These are phyloP conservation scores for Teratosphaeria epicoccoides DNA, from an alignment of 2,329 filamentous ascomycete genomes.

Conservation along the genomic window DNA sequence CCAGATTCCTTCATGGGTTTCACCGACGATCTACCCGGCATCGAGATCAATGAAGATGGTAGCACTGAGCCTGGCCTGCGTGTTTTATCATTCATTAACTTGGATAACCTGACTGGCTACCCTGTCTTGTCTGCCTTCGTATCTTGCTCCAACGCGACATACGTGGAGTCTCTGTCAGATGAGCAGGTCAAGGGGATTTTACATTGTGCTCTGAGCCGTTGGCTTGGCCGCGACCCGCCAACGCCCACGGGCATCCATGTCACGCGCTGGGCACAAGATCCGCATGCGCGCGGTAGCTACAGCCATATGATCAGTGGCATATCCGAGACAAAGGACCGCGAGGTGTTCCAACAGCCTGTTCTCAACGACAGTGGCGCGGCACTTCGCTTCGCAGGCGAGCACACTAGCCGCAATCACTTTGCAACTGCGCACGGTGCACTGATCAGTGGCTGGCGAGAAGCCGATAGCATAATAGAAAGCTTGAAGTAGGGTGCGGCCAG, in stretches of 20 bases:
- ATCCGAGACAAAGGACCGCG: constrained; percentile 11
- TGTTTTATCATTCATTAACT: constrained; percentile 12
- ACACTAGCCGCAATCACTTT: constrained; percentile 17
- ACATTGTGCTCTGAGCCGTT: constrained; percentile 12
- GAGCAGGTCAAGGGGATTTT: constrained; percentile 11
- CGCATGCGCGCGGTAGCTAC: constrained; percentile 14
- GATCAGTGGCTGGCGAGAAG: constrained; percentile 17
- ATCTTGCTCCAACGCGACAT: constrained; percentile 14
- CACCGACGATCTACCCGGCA: constrained; percentile 13
- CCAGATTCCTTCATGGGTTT: constrained; percentile 15
- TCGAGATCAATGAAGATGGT: constrained; percentile 11
- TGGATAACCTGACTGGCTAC: constrained; percentile 13
- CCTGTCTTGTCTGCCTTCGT: constrained; percentile 14
- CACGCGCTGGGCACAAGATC: constrained; percentile 15
- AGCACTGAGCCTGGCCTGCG: constrained; percentile 7
- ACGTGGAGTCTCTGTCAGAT: constrained; percentile 13
- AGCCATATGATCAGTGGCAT: constrained; percentile 17
- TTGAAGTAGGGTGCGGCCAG: not conserved
- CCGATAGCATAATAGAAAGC: constrained; percentile 9
- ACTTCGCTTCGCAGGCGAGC: constrained; percentile 19
- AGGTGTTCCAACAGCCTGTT: constrained; percentile 11
- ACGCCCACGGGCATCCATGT: constrained; percentile 14
- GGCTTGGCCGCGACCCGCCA: constrained; percentile 14
- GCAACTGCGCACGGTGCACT: constrained; percentile 20
- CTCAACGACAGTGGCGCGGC: constrained; percentile 4